Percentiles rank a stretch among this genome's conserved stretches.
phyloP scores from a whole-genome alignment of 2,329 filamentous ascomycete genomes.

The Trichocomaceae sp. region DNA sequence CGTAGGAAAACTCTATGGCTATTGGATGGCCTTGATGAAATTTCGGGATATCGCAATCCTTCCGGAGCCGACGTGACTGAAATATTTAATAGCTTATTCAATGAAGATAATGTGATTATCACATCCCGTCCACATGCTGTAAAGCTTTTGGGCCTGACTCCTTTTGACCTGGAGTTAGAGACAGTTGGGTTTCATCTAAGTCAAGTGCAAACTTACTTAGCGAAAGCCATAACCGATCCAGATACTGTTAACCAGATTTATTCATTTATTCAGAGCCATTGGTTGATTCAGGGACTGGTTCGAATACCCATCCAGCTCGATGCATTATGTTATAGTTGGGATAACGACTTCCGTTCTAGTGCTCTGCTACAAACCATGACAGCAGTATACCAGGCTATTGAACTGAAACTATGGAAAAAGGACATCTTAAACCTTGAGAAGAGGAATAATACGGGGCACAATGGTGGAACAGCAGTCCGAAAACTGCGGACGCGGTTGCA shows the following conservation, averaged over 20 bases:
- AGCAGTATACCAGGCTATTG: slow-evolving; percentile 14
- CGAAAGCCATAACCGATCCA: background rate
- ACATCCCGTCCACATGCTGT: background rate
- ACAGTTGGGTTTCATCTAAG: background rate
- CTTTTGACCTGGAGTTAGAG: background rate
- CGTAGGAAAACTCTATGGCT: slow-evolving; percentile 28
- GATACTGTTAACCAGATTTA: background rate
- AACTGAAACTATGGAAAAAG: slow-evolving; percentile 34
- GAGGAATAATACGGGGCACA: background rate
- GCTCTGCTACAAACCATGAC: slow-evolving; percentile 33
- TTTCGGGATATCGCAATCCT: too few species aligned
- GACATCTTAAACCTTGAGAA: slow-evolving; percentile 29
- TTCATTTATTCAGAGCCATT: slow-evolving; percentile 28
- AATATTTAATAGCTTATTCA: background rate
- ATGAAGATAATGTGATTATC: background rate
- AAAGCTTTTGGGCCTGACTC: background rate
- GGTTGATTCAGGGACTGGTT: slow-evolving; percentile 31
- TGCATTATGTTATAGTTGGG: slow-evolving; percentile 39
- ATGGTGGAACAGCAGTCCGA: background rate
- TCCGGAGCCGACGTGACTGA: too few species aligned
- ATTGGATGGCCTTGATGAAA: slow-evolving; percentile 42
- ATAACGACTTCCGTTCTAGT: slow-evolving; percentile 13
- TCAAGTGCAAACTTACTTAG: background rate
- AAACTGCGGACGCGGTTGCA: too few species aligned
- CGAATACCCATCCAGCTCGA: slow-evolving; percentile 44